Percentiles rank a stretch among this genome's conserved stretches.
Evolutionary conservation across 352 stramenopile species (phyloP).

Genomic region (Phytopythium mirpurense): DNA sequence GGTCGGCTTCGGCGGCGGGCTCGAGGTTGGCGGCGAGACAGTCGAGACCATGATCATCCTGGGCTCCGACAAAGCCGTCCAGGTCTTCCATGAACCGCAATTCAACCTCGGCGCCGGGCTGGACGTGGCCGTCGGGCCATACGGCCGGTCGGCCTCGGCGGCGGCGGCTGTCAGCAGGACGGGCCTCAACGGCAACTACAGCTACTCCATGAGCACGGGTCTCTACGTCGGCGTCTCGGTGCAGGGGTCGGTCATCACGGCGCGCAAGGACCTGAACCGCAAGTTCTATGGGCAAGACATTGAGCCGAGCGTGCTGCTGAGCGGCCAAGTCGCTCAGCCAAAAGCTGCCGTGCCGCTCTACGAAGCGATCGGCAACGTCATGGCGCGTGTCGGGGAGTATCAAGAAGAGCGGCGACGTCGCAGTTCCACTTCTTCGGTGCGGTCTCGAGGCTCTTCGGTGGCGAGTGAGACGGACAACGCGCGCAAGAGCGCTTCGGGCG

Average conservation of each 20-base stretch:
- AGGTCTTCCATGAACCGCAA: slow-evolving; percentile 66
- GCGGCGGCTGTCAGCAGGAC: slow-evolving; percentile 33
- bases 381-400: slow-evolving; percentile 9
- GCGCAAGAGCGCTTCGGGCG: background rate
- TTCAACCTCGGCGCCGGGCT: slow-evolving; percentile 81
- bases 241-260: slow-evolving; percentile 74
- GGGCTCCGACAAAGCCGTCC: slow-evolving; percentile 72
- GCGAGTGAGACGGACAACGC: background rate
- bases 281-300: slow-evolving; percentile 76
- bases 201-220: slow-evolving; percentile 79
- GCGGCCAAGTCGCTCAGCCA: slow-evolving; percentile 23
- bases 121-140: slow-evolving; percentile 68
- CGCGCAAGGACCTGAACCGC: slow-evolving; percentile 74
- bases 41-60: slow-evolving; percentile 88
- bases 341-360: slow-evolving; percentile 24
- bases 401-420: slow-evolving; percentile 2
- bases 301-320: slow-evolving; percentile 22
- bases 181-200: slow-evolving; percentile 77
- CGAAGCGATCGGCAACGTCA: slow-evolving; percentile 24
- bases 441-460: background rate
- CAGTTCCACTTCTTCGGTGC: background rate
- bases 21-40: slow-evolving; percentile 77
- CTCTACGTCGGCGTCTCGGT: slow-evolving; percentile 81
- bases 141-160: slow-evolving; percentile 48
- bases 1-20: slow-evolving; percentile 52